These are phyloP conservation scores for Moniliophthora roreri DNA, from an alignment of 1,284 basidiomycete genomes.

Conservation along the genomic window DNA sequence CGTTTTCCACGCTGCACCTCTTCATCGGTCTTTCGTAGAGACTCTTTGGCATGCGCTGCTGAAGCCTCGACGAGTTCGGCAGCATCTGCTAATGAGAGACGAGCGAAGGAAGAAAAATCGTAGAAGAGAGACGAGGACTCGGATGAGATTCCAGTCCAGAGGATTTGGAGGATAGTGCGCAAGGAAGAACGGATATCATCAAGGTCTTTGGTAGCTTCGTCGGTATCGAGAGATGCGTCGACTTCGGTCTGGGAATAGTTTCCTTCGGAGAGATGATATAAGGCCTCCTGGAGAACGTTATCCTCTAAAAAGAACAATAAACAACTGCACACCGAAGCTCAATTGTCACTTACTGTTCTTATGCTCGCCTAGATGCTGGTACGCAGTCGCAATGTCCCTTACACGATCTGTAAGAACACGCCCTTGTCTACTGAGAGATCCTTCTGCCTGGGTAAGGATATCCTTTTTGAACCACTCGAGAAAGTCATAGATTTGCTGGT, in stretches of 20 bases:
- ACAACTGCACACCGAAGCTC: not conserved
- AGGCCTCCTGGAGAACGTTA: constrained; percentile 57
- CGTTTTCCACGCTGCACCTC: constrained; percentile 59
- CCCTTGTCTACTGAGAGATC: constrained; percentile 52
- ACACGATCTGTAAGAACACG: constrained; percentile 46
- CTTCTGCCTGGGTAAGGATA: constrained; percentile 44
- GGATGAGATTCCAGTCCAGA: constrained; percentile 51
- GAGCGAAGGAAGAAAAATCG: constrained; percentile 62
- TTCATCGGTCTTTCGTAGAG: constrained; percentile 50
- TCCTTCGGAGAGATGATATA: constrained; percentile 59
- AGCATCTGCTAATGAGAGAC: constrained; percentile 61
- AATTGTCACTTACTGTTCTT: constrained; percentile 53
- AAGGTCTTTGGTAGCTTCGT: constrained; percentile 49
- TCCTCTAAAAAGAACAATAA: constrained; percentile 42
- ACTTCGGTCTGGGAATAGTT: constrained; percentile 40
- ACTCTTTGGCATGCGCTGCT: constrained; percentile 49
- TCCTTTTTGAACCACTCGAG: constrained; percentile 51
- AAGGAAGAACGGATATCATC: constrained; percentile 47
- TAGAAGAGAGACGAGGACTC: constrained; percentile 53
- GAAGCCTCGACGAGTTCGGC: constrained; percentile 54
- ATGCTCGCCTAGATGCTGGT: constrained; percentile 47
- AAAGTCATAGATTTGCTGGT: constrained; percentile 48
- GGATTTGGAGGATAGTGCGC: constrained; percentile 45
- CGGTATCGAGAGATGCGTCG: constrained; percentile 33
- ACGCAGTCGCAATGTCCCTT: constrained; percentile 48